phyloP scores from a whole-genome alignment of 352 stramenopile species.

The Phytopythium oedochilum region DNA sequence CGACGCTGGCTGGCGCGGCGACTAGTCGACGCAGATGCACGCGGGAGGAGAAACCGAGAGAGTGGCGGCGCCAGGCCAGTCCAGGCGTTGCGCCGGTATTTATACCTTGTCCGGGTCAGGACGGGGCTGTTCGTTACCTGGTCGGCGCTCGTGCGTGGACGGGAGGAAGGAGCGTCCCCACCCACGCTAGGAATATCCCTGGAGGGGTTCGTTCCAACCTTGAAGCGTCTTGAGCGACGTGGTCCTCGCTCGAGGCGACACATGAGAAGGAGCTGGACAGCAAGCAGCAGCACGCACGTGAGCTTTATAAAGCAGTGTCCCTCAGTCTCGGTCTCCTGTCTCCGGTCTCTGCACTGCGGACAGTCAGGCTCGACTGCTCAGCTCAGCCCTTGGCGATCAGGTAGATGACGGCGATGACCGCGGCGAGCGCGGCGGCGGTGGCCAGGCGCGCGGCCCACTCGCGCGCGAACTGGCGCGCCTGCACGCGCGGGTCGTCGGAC shows the following conservation, averaged over 20 bases:
- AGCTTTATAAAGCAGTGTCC: too few species aligned
- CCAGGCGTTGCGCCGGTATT: background rate
- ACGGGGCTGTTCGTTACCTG: too few species aligned
- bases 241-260: too few species aligned
- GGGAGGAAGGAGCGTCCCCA: background rate
- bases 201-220: too few species aligned
- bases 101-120: background rate
- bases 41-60: background rate
- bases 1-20: background rate
- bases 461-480: constrained; percentile 16
- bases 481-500: constrained; percentile 35
- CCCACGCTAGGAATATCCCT: too few species aligned
- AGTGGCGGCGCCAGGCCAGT: too few species aligned
- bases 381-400: background rate
- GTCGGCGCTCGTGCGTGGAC: too few species aligned
- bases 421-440: constrained; percentile 3
- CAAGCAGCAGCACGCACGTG: too few species aligned
- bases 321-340: too few species aligned
- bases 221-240: too few species aligned
- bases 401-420: constrained; percentile 5
- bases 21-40: background rate
- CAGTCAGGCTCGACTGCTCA: background rate
- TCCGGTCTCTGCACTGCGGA: too few species aligned
- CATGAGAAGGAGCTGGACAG: too few species aligned
- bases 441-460: constrained; percentile 2